Evolutionary conservation across 2,329 filamentous ascomycete species (phyloP).

Genomic region (Arthrobotrys entomopaga): DNA sequence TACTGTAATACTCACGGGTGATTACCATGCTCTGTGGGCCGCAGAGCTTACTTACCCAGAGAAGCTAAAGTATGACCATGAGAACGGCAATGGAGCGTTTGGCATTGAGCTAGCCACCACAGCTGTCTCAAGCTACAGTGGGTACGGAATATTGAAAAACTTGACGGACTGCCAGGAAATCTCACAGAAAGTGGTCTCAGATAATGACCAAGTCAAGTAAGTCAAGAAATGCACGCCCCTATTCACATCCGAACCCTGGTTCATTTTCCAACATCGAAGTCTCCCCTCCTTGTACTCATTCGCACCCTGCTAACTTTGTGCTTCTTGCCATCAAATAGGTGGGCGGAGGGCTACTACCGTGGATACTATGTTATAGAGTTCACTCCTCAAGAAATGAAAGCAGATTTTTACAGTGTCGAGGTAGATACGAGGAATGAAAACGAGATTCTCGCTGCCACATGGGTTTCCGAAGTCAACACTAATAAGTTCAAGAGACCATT

Average conservation of each 20-base stretch:
- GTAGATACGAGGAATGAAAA: constrained; percentile 49
- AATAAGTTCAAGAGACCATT: constrained; percentile 57
- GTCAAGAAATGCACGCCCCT: constrained; percentile 24
- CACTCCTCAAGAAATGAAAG: constrained; percentile 53
- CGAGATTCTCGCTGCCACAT: constrained; percentile 55
- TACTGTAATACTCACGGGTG: constrained; percentile 55
- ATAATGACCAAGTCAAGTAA: constrained; percentile 54
- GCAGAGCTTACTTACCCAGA: constrained; percentile 55
- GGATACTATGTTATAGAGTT: constrained; percentile 56
- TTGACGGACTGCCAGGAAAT: constrained; percentile 43
- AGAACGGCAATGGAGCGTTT: constrained; percentile 54
- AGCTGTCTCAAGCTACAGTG: constrained; percentile 56
- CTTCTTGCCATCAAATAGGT: constrained; percentile 47
- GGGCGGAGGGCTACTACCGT: constrained; percentile 57
- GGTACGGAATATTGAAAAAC: constrained; percentile 43
- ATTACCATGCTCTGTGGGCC: constrained; percentile 57
- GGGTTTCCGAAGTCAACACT: constrained; percentile 55
- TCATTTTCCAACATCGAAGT: constrained; percentile 35
- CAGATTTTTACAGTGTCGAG: constrained; percentile 56
- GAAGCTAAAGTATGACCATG: constrained; percentile 54
- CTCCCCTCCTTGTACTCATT: constrained; percentile 18
- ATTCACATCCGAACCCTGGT: constrained; percentile 11
- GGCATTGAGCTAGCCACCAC: constrained; percentile 57
- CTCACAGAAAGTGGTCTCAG: constrained; percentile 39
- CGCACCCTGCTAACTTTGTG: constrained; percentile 27